A percentile compares a stretch with the other conserved stretches of the same genome.
Conservation (phyloP, 148 eudicot species). For the Chenopodium berlandieri region DNA sequence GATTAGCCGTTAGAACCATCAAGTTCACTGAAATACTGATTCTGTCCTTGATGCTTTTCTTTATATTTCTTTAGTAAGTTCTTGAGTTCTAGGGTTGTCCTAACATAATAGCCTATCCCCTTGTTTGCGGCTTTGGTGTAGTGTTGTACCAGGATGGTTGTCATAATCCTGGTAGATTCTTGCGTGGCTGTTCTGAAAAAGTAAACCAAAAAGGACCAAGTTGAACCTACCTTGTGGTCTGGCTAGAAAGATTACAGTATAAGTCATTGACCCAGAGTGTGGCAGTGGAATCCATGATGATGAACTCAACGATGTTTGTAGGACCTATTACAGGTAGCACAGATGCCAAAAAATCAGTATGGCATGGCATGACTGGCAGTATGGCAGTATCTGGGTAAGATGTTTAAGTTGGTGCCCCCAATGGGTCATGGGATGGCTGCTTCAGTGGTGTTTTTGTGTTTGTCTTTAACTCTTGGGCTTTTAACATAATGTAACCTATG, state of each 20-base stretch:
- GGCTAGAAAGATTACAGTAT: background rate
- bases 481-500: background rate
- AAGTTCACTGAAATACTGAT: background rate
- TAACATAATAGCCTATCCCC: background rate
- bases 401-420: background rate
- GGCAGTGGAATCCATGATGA: background rate
- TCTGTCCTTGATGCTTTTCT: background rate
- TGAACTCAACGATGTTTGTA: background rate
- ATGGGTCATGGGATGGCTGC: background rate
- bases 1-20: background rate
- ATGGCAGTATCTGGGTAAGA: background rate
- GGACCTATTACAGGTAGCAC: background rate
- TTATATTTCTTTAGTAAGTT: too few species aligned
- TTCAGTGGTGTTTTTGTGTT: background rate
- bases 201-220: background rate
- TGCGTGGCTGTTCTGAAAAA: background rate
- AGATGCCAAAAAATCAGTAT: too few species aligned
- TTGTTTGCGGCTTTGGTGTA: background rate
- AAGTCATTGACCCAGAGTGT: background rate
- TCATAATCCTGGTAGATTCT: background rate
- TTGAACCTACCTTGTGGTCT: background rate
- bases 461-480: background rate
- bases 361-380: background rate
- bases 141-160: background rate
- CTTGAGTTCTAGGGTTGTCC: background rate